A percentile compares a stretch with the other conserved stretches of the same genome.
Conservation (phyloP, 2,329 filamentous ascomycete species). For the Lachnellula arida region DNA sequence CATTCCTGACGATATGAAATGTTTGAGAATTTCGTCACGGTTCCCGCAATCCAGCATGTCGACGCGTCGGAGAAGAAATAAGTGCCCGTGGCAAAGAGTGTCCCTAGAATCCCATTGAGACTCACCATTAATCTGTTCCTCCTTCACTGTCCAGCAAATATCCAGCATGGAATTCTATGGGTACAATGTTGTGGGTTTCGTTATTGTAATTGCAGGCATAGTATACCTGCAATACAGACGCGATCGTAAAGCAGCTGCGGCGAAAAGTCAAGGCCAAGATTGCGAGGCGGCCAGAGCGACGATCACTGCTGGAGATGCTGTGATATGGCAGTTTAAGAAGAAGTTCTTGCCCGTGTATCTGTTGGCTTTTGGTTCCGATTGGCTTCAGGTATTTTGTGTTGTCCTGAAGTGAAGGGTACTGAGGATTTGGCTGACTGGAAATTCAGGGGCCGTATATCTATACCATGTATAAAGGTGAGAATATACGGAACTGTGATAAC, state of each 20-base stretch:
- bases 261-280: background rate
- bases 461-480: conserved; percentile 23
- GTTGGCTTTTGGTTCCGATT: conserved; percentile 46
- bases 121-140: background rate
- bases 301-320: conserved; percentile 6
- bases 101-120: background rate
- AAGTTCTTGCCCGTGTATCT: conserved; percentile 40
- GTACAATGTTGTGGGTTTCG: conserved; percentile 13
- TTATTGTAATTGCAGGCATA: conserved; percentile 9
- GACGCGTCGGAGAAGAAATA: background rate
- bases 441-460: conserved; percentile 24
- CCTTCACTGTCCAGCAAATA: background rate
- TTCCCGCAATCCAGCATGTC: no score
- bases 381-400: conserved; percentile 42
- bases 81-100: background rate
- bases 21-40: no score
- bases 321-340: conserved; percentile 19
- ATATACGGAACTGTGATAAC: background rate
- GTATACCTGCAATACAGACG: conserved; percentile 9
- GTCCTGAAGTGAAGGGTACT: background rate
- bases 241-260: background rate
- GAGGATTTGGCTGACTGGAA: background rate
- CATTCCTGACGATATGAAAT: conserved; percentile 1
- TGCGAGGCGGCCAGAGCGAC: background rate
- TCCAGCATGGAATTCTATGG: conserved; percentile 18